Conservation (phyloP, 2,329 filamentous ascomycete species). For the Fonsecaea monophora region DNA sequence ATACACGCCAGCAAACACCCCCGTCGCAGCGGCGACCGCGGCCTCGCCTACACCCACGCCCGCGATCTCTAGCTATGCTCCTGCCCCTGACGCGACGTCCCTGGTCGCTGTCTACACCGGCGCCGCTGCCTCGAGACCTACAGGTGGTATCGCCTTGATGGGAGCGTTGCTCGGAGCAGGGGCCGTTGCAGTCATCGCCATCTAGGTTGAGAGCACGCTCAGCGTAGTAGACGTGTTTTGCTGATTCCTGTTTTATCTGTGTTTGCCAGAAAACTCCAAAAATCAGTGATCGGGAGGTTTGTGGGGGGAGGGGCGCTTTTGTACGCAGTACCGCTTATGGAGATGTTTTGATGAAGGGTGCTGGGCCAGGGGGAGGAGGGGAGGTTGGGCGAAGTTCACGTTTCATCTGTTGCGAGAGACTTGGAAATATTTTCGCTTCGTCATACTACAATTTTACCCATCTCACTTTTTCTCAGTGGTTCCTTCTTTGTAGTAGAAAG, state of each 20-base stretch:
- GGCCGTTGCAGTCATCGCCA: neutral
- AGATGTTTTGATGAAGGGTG: neutral
- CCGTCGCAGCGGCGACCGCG: neutral
- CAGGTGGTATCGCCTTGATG: neutral
- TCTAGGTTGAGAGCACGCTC: neutral
- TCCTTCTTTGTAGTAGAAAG: too few relatives aligned
- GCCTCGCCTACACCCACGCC: neutral
- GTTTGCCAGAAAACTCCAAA: too few relatives aligned
- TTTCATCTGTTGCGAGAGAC: neutral
- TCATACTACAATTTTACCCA: neutral
- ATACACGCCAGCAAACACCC: neutral
- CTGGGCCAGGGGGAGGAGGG: too few relatives aligned
- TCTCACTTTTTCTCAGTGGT: too few relatives aligned
- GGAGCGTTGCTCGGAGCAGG: slow-evolving; percentile 3
- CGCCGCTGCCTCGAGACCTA: neutral
- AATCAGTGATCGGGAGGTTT: too few relatives aligned
- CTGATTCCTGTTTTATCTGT: too few relatives aligned
- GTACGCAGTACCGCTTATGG: neutral
- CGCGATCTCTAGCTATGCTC: neutral
- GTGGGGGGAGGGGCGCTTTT: neutral
- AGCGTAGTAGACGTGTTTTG: too few relatives aligned
- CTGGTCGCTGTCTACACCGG: neutral
- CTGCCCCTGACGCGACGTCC: neutral
- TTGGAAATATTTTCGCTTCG: neutral
- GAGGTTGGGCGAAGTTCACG: neutral